These are phyloP conservation scores for Steccherinum ochraceum DNA, from an alignment of 768 basidiomycete species.

Conservation along the genomic window DNA sequence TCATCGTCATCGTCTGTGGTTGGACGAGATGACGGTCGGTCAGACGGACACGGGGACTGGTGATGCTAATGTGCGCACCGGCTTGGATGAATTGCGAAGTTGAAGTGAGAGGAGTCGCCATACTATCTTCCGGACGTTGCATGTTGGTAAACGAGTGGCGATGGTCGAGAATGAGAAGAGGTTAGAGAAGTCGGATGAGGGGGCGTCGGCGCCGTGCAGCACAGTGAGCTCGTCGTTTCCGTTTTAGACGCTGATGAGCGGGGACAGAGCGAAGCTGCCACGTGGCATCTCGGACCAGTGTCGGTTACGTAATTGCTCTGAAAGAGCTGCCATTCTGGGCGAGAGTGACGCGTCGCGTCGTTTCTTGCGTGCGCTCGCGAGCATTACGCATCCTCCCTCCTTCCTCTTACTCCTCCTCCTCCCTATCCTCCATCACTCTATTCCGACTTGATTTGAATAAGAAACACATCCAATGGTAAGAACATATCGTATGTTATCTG, in stretches of 20 bases:
- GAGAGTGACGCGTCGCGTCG: conserved; percentile 33
- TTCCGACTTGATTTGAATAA: too few species aligned
- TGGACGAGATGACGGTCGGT: neutral
- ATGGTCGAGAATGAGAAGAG: neutral
- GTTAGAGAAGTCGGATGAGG: neutral
- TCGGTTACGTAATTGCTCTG: too few species aligned
- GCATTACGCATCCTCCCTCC: too few species aligned
- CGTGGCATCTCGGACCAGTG: too few species aligned
- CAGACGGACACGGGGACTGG: neutral
- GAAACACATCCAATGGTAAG: neutral
- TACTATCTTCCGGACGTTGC: conserved; percentile 17
- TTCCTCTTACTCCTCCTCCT: neutral
- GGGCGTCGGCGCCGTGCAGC: too few species aligned
- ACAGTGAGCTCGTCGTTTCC: too few species aligned
- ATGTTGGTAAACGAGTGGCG: conserved; percentile 2
- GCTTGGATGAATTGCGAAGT: conserved; percentile 78
- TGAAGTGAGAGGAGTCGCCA: conserved; percentile 34
- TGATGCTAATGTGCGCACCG: conserved; percentile 33
- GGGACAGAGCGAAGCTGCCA: too few species aligned
- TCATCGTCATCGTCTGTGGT: conserved; percentile 70
- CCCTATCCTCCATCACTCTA: neutral
- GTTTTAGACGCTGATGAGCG: too few species aligned
- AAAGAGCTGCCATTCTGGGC: too few species aligned
- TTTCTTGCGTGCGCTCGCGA: too few species aligned
- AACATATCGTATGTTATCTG: neutral